Base-by-base conservation (phyloP, 2,329 filamentous ascomycete genomes). In the Exophiala viscosa region DNA sequence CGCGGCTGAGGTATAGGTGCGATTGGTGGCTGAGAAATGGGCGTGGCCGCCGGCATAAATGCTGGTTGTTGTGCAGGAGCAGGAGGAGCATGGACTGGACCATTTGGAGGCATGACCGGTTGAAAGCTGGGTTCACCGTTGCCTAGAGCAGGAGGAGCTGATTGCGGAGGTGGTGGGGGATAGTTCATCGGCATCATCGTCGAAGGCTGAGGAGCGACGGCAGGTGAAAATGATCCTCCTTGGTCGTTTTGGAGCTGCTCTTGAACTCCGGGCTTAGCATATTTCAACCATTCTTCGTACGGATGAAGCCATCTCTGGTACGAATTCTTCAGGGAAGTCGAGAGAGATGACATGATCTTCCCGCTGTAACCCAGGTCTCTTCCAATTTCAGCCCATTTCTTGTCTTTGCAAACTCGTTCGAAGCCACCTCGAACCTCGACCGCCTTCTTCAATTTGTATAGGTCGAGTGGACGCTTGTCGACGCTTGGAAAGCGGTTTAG, bases 321-420 rank as follows among this genome's bases (percentile, higher is more conserved):
- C 0, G 93, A 97, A 70, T 99, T 99, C 70, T 97, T 99, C 38
- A 99, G 80, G 4, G 93, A 97, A 0, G 93, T 99, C 5, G 93
- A 99, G 42, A 99, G 76, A 7, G 93, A 97, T 2, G 92, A 97
- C 93, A 99, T 99, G 59, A 99, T 99, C 76, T 99, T 99, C 67
- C 93, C 93, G 67, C 92, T 97, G 72, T 99, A 99, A 49, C 93
- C 93, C 43, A 99, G 75, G 68, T 97, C 93, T 65, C 93, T 85
- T 32, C 93, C 93, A 63, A 99, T 97, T 70, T 99, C 93, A 13
- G 93, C 93, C 93, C 93, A 99, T 74, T 97, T 97, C 74, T 99
- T 99, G 50, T 86, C 80, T 71, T 96, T 96, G 79, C 93, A 99
- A 40, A 99, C 93, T 66, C 88, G 88, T 50, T 96, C 91, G 64